Evolutionary conservation across 805 yeast species (phyloP).

Genomic region (Candida namnaoensis): DNA sequence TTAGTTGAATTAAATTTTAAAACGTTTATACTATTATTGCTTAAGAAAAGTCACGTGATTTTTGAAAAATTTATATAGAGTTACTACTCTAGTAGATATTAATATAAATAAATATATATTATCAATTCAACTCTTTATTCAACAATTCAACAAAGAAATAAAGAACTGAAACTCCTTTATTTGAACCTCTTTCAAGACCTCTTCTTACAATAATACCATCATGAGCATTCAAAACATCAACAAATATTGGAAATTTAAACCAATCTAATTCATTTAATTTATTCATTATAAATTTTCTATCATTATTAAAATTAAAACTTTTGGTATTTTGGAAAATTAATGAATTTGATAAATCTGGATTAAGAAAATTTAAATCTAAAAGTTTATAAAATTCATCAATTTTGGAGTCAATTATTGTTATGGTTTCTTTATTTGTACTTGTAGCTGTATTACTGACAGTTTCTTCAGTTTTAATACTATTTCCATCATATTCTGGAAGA

Average conservation of each 20-base stretch:
- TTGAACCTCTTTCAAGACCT: constrained; percentile 42
- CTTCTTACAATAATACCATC: constrained; percentile 79
- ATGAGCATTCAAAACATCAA: constrained; percentile 74
- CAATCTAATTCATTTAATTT: constrained; percentile 60
- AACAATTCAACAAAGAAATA: constrained; percentile 34
- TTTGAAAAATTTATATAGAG: no score
- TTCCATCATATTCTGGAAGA: no score
- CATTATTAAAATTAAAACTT: constrained; percentile 24
- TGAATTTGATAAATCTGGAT: constrained; percentile 7
- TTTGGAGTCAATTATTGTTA: no score
- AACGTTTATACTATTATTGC: no score
- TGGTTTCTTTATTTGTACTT: no score
- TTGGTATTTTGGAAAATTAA: constrained; percentile 11
- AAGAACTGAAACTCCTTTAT: constrained; percentile 41
- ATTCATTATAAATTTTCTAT: constrained; percentile 32
- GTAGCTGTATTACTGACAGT: no score
- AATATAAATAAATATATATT: no score
- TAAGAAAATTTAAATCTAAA: constrained; percentile 4
- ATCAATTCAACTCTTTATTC: constrained; percentile 9
- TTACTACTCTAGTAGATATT: no score
- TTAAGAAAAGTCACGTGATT: no score
- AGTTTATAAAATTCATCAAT: no score
- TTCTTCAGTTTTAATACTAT: no score
- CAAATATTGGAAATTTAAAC: constrained; percentile 68
- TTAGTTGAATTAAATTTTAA: no score